A percentile compares a stretch with the other conserved stretches of the same genome.
Conservation (phyloP, 257 asterid species). For the Rauvolfia tetraphylla region DNA sequence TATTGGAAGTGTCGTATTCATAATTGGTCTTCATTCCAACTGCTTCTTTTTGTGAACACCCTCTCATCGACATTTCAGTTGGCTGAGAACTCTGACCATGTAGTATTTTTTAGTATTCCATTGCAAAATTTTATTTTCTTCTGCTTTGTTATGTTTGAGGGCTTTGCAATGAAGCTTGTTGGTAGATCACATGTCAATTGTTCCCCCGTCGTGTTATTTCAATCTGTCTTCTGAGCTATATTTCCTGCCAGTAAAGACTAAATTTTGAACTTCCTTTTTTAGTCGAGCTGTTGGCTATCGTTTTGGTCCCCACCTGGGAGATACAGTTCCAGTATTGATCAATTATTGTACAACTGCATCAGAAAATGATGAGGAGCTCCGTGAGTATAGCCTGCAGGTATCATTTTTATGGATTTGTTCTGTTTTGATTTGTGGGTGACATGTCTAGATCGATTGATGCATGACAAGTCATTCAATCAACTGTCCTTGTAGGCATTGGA, state of each 20-base stretch:
- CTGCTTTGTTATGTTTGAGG: background rate
- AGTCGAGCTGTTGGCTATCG: slow-evolving; percentile 99
- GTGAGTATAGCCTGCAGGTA: slow-evolving; percentile 98
- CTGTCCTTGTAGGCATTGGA: slow-evolving; percentile 72
- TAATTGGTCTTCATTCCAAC: background rate
- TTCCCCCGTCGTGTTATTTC: background rate
- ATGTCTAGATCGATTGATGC: slow-evolving; percentile 2
- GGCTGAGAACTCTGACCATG: background rate
- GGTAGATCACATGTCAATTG: background rate
- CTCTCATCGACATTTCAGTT: background rate
- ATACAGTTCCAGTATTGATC: slow-evolving; percentile 79
- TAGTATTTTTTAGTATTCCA: background rate
- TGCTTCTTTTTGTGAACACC: no score
- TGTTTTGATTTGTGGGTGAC: background rate
- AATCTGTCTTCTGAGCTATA: background rate
- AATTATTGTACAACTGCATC: slow-evolving; percentile 89
- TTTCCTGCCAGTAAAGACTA: background rate
- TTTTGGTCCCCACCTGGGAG: slow-evolving; percentile 97
- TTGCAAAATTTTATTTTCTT: background rate
- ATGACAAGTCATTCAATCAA: background rate
- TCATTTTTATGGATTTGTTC: slow-evolving; percentile 4
- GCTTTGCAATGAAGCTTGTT: background rate
- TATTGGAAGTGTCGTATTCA: background rate
- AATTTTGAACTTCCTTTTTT: slow-evolving; percentile 20
- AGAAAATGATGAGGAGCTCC: slow-evolving; percentile 98